These are phyloP conservation scores for Bipolaris gigantea DNA, from an alignment of 2,329 filamentous ascomycete genomes.

Conservation along the genomic window DNA sequence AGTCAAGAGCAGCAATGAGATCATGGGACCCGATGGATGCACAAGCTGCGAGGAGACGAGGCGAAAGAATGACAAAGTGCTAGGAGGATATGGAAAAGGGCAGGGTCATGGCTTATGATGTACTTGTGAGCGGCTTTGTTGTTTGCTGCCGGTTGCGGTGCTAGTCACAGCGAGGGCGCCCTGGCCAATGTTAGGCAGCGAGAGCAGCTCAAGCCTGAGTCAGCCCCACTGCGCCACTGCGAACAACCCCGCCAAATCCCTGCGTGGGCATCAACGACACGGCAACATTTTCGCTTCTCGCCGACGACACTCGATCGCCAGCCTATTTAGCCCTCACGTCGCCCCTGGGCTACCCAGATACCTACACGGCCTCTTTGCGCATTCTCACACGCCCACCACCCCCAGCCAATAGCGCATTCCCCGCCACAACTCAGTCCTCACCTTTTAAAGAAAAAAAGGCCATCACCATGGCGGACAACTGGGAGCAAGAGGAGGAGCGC, in stretches of 20 bases:
- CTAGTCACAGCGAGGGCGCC: slow-evolving; percentile 13
- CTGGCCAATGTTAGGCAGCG: slow-evolving; percentile 32
- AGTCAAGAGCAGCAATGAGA: background rate
- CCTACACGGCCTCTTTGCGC: background rate
- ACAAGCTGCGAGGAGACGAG: background rate
- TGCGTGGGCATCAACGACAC: slow-evolving; percentile 24
- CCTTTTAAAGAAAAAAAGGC: background rate
- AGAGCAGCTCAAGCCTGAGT: slow-evolving; percentile 15
- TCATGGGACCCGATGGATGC: slow-evolving; percentile 3
- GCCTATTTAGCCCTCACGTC: slow-evolving; percentile 8
- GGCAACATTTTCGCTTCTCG: slow-evolving; percentile 28
- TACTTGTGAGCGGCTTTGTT: slow-evolving; percentile 3
- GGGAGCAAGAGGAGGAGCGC: slow-evolving; percentile 88
- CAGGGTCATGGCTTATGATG: background rate
- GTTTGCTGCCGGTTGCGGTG: slow-evolving; percentile 19
- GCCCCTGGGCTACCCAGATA: slow-evolving; percentile 8
- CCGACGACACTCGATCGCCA: slow-evolving; percentile 14
- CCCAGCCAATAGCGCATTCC: slow-evolving; percentile 1
- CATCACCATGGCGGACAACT: slow-evolving; percentile 77
- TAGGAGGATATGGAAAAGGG: background rate
- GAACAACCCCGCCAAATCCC: slow-evolving; percentile 25
- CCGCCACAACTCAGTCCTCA: slow-evolving; percentile 1
- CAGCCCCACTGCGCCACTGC: slow-evolving; percentile 19
- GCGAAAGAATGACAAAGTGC: background rate
- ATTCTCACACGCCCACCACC: background rate